Conservation (phyloP, 148 eudicot species). For the Persicaria tinctoria region DNA sequence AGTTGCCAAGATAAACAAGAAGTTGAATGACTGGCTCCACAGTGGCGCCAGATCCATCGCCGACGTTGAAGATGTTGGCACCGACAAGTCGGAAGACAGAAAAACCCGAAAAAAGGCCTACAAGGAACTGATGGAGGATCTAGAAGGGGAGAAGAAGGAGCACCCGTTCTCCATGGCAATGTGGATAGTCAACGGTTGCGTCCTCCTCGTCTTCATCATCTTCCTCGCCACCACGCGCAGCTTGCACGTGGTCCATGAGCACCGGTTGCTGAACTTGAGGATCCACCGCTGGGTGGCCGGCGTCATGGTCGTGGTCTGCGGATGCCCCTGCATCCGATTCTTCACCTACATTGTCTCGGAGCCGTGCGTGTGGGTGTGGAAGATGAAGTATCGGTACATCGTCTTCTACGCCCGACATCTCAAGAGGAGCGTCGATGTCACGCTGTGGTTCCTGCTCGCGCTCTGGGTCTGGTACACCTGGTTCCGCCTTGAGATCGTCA, state of each 20-base stretch:
- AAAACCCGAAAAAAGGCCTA: background rate
- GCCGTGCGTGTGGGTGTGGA: background rate
- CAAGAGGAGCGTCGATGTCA: conserved; percentile 4
- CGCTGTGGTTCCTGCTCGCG: conserved; percentile 5
- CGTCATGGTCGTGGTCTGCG: background rate
- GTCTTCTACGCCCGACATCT: background rate
- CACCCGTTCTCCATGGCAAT: background rate
- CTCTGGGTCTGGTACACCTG: conserved; percentile 9
- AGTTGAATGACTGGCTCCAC: background rate
- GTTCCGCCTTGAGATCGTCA: background rate
- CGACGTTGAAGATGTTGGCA: background rate
- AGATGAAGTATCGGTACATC: background rate
- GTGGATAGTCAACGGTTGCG: background rate
- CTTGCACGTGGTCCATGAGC: background rate
- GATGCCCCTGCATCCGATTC: background rate
- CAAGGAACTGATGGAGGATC: background rate
- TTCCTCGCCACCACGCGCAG: background rate
- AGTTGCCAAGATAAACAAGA: no score
- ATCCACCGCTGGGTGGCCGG: background rate
- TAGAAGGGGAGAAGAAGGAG: background rate
- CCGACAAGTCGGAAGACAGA: background rate
- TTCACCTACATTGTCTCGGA: background rate
- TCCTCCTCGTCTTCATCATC: background rate
- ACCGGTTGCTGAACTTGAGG: background rate
- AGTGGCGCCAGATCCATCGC: background rate